Conservation (phyloP, 208 protist genomes). For the Trypanosoma platydactyli region DNA sequence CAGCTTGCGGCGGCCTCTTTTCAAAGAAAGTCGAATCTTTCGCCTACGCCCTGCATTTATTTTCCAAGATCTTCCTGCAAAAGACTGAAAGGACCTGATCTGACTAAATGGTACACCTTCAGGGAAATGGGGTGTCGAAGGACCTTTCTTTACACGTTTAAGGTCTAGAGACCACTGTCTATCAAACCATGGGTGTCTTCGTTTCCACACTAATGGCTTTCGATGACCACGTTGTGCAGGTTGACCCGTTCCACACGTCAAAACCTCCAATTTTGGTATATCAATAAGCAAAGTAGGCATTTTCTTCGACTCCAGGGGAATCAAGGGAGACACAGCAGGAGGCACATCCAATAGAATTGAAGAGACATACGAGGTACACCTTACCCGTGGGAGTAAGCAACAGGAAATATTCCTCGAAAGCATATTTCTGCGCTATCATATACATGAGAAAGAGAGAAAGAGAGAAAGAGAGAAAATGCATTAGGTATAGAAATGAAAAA, state of each 20-base stretch:
- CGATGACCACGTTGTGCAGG: conserved; percentile 78
- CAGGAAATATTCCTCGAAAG: conserved; percentile 30
- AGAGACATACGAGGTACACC: conserved; percentile 48
- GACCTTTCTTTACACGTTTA: conserved; percentile 77
- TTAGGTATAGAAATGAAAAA: conserved; percentile 1
- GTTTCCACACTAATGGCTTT: conserved; percentile 86
- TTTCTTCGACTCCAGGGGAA: conserved; percentile 34
- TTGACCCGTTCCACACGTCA: conserved; percentile 78
- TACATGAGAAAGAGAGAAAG: not conserved
- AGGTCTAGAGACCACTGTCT: conserved; percentile 87
- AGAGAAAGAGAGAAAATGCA: conserved; percentile 24
- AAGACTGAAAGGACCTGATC: conserved; percentile 86
- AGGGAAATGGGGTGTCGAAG: conserved; percentile 80
- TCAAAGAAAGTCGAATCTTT: conserved; percentile 87
- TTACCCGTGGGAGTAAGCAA: conserved; percentile 49
- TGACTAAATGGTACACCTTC: conserved; percentile 86
- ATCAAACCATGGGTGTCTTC: conserved; percentile 90
- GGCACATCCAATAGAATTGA: too few relatives aligned
- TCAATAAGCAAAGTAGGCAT: conserved; percentile 81
- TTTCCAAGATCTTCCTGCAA: conserved; percentile 82
- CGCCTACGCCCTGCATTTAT: conserved; percentile 83
- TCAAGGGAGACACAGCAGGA: not conserved
- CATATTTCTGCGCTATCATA: conserved; percentile 16
- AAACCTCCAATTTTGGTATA: conserved; percentile 40
- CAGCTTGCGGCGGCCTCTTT: conserved; percentile 83